Base-by-base conservation (phyloP, 805 yeast genomes). In the Candida anglica region DNA sequence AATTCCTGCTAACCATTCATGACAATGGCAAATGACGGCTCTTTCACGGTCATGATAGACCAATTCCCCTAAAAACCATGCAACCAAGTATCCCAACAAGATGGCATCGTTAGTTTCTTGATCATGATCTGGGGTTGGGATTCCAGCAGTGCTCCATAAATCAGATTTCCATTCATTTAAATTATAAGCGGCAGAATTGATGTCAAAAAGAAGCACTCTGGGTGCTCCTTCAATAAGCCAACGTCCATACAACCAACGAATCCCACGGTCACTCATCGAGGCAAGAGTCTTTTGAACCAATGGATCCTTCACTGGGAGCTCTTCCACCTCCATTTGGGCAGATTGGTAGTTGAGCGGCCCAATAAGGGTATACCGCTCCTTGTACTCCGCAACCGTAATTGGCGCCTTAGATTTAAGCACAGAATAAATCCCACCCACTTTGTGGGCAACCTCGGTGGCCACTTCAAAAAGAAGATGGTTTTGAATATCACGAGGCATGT, bases 151-250 rank as follows among this genome's bases (percentile, higher is more conserved):
- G 39, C 77, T 76, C 98, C 98, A 91, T 39, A 91, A 63, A 57
- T 91, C 98, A 1, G 86, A 61, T 60, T 88, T 91, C 98, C 98
- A 91, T 52, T 93, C 98, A 53, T 84, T 82, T 46, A 91, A 67
- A 54, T 73, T 74, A 37, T 50, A 46, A 23, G 66, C 65, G 3
- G 91, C 95, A 10, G 95, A 81, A 32, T 80, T 77, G 39, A 87
- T 71, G 56, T 91, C 98, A 49, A 93, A 93, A 30, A 91, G 66
- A 29, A 91, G 66, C 16, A 93, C 98, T 33, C 95, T 66, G 15
- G 98, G 98, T 0, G 98, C 96, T 14, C 98, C 97, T 56, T 93
- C 98, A 48, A 91, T 88, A 48, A 91, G 74, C 98, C 98, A 91
- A 39, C 97, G 74, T 30, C 97, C 98, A 52, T 91, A 89, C 33